phyloP scores from a whole-genome alignment of 163 green algal species.

The Picocystis sp. region DNA sequence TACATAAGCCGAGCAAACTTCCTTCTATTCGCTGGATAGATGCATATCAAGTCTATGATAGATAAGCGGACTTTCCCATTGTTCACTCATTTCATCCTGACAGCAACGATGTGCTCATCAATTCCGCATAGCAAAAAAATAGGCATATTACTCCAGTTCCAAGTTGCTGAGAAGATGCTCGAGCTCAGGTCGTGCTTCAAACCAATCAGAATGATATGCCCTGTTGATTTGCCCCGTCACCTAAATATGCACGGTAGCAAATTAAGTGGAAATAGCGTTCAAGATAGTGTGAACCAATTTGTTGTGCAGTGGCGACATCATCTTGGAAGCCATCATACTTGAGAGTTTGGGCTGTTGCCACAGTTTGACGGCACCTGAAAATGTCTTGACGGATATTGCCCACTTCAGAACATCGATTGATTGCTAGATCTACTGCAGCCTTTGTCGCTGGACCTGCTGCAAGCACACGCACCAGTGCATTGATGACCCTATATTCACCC shows the following conservation, averaged over 20 bases:
- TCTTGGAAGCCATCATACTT: slow-evolving; percentile 4
- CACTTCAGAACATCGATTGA: slow-evolving; percentile 32
- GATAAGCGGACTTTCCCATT: too few species aligned
- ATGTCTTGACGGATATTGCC: slow-evolving; percentile 67
- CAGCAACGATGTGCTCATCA: too few species aligned
- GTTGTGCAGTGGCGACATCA: slow-evolving; percentile 30
- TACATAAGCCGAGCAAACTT: too few species aligned
- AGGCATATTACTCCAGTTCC: slow-evolving; percentile 16
- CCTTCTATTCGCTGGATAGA: too few species aligned
- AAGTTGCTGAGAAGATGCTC: slow-evolving; percentile 34
- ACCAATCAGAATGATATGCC: slow-evolving; percentile 22
- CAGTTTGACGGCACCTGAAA: slow-evolving; percentile 33
- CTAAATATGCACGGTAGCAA: slow-evolving; percentile 33
- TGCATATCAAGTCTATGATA: too few species aligned
- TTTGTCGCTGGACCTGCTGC: slow-evolving; percentile 55
- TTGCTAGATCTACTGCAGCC: slow-evolving; percentile 48
- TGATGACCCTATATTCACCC: slow-evolving; percentile 9
- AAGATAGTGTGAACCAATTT: slow-evolving; percentile 80
- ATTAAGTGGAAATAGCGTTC: slow-evolving; percentile 67
- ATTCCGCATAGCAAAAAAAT: not conserved
- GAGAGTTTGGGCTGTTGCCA: slow-evolving; percentile 11
- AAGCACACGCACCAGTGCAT: slow-evolving; percentile 36
- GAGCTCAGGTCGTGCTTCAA: slow-evolving; percentile 33
- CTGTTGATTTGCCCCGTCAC: not conserved
- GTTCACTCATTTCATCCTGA: too few species aligned